Base-by-base conservation (phyloP, 345 rosid species). In the Eutrema yunnanense region DNA sequence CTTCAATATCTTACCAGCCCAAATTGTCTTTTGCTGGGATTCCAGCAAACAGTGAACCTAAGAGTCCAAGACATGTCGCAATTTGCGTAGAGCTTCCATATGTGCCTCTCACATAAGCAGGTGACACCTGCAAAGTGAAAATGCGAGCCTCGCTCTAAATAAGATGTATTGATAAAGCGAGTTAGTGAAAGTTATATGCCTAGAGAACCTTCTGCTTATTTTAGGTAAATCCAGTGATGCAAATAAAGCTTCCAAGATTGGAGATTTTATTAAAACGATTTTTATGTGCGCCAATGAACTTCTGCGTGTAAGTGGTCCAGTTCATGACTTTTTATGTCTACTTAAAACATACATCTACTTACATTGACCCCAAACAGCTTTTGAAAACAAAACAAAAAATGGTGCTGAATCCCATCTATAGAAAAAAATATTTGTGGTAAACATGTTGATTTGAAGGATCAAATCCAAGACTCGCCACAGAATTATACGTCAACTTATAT, bases 21-120 rank as follows among this genome's bases (percentile, higher is more conserved):
- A 72, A 62, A 22, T 76, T 75, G 34, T 84, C 90, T 83, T 89
- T 89, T 22, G 98, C 82, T 52, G 96, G 96, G 62, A 89, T 74
- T 68, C 98, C 97, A 77, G 88, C 73, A 74, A 82, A 84, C 48
- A 90, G 81, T 40, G 96, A 65, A 3, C 74, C 87, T 82, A 94
- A 62, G 78, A 94, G 81, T 84, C 98, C 98, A 78, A 90, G 75
- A 77, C 95, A 86, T 40, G 90, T 82, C 7, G 96, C 88, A 78
- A 90, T 89, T 75, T 94, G 96, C 36, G 88, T 89, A 69, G 84
- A 79, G 84, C 98, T 94, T 66, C 97, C 97, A 80, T 80, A 89
- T 41, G 96, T 82, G 62, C 97, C 97, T 84, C 98, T 89, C 38
- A 90, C 97, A 82, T 79, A 84, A 79, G 91, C 76, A 47, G 98